phyloP scores from a whole-genome alignment of 2,329 filamentous ascomycete genomes.

The Pestalotiopsis sp. region DNA sequence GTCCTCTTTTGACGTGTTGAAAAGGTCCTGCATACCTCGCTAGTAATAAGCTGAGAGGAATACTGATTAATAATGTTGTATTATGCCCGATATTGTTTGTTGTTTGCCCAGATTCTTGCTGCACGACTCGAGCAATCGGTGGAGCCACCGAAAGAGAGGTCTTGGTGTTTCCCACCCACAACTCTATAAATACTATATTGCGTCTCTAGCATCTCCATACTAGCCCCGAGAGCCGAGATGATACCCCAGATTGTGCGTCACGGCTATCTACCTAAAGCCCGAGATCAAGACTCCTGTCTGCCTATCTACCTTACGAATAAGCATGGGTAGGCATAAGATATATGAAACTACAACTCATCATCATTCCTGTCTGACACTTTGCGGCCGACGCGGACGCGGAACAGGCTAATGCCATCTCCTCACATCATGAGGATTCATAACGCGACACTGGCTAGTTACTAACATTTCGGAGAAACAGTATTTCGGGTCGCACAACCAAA shows the following conservation, averaged over 20 bases:
- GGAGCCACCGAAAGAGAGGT: background rate
- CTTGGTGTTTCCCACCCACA: background rate
- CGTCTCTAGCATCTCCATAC: background rate
- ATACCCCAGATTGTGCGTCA: background rate
- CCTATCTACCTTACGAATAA: background rate
- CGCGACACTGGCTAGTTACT: background rate
- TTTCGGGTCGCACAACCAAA: background rate
- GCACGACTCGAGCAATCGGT: background rate
- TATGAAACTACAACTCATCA: background rate
- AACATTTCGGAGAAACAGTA: background rate
- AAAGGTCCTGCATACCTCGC: background rate
- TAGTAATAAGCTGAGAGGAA: background rate
- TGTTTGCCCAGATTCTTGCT: background rate
- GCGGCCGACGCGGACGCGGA: background rate
- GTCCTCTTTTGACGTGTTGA: background rate
- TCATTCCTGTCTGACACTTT: background rate
- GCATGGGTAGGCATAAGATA: background rate
- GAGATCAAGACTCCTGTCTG: background rate
- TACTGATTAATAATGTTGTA: too few relatives aligned
- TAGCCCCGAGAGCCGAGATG: background rate
- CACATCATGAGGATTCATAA: background rate
- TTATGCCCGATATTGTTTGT: background rate
- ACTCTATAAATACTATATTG: background rate
- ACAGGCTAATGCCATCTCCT: background rate
- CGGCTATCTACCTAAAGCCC: background rate